These are phyloP conservation scores for Nicotiana knightiana DNA, from an alignment of 257 asterid genomes.

Conservation along the genomic window DNA sequence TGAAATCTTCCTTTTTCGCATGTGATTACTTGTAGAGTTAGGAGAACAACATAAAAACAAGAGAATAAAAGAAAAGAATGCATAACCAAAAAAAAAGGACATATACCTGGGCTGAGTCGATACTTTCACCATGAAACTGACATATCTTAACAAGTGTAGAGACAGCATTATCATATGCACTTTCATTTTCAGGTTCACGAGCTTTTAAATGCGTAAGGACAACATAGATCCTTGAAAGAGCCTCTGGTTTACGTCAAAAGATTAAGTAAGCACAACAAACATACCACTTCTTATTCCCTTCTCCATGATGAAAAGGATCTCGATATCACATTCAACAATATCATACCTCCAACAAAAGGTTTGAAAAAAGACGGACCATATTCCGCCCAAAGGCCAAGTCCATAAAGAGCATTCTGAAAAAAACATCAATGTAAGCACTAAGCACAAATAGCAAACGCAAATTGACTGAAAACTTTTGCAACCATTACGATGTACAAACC, in stretches of 20 bases:
- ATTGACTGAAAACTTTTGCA: no score
- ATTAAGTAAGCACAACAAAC: no score
- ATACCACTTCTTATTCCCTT: no score
- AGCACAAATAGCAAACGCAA: no score
- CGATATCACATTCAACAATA: not conserved
- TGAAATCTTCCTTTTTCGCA: no score
- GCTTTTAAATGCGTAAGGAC: slow-evolving; percentile 66
- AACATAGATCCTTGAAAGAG: slow-evolving; percentile 77
- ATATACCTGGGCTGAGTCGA: slow-evolving; percentile 75
- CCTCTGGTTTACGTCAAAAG: slow-evolving; percentile 29
- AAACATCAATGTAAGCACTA: not conserved
- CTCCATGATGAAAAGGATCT: not conserved
- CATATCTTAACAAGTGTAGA: slow-evolving; percentile 84
- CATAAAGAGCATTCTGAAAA: slow-evolving; percentile 87
- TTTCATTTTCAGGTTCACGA: slow-evolving; percentile 29
- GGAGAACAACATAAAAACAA: no score
- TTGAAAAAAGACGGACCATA: slow-evolving; percentile 74
- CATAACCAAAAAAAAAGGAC: not conserved
- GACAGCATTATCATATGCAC: no score
- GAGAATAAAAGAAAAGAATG: no score
- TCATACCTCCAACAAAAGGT: slow-evolving; percentile 77
- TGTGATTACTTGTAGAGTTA: no score
- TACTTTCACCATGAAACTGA: slow-evolving; percentile 79
- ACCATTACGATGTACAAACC: slow-evolving; percentile 29
- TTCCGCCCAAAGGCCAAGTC: slow-evolving; percentile 91